Evolutionary conservation across 345 rosid species (phyloP).

Genomic region (Erucastrum elatum): DNA sequence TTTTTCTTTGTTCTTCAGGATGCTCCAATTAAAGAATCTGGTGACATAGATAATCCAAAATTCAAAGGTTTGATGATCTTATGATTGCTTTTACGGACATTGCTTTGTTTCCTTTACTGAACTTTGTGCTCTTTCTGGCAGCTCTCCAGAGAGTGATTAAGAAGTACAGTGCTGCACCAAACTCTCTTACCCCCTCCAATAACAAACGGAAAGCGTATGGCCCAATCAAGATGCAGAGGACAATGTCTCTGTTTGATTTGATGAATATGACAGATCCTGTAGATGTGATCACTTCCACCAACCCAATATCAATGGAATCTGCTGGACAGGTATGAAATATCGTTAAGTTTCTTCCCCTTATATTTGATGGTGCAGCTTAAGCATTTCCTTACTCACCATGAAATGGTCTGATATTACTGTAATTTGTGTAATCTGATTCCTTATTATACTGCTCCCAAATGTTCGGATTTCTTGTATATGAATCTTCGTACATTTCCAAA

Average conservation of each 20-base stretch:
- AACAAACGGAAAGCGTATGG: slow-evolving; percentile 62
- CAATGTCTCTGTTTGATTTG: slow-evolving; percentile 55
- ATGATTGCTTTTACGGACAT: slow-evolving; percentile 9
- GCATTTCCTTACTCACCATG: not conserved
- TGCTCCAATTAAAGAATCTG: slow-evolving; percentile 92
- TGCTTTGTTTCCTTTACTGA: not conserved
- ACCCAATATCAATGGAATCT: slow-evolving; percentile 81
- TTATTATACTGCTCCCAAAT: slow-evolving; percentile 48
- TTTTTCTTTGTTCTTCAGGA: slow-evolving; percentile 52
- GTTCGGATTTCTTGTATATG: slow-evolving; percentile 82
- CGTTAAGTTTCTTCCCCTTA: not conserved
- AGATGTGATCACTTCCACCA: slow-evolving; percentile 47
- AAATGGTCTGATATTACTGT: not conserved
- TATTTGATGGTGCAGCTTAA: not conserved
- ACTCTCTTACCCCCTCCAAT: slow-evolving; percentile 52
- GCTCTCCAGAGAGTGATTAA: slow-evolving; percentile 69
- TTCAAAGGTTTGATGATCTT: slow-evolving; percentile 56
- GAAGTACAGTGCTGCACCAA: slow-evolving; percentile 46
- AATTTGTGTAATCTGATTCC: not conserved
- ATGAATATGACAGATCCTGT: slow-evolving; percentile 45
- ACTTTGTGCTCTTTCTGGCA: slow-evolving; percentile 35
- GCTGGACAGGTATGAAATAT: slow-evolving; percentile 61
- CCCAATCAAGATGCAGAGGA: slow-evolving; percentile 56
- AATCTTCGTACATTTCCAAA: slow-evolving; percentile 49
- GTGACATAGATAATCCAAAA: slow-evolving; percentile 76